These are phyloP conservation scores for Triticum monococcum DNA, from an alignment of 176 grass and related monocot species.

Conservation along the genomic window DNA sequence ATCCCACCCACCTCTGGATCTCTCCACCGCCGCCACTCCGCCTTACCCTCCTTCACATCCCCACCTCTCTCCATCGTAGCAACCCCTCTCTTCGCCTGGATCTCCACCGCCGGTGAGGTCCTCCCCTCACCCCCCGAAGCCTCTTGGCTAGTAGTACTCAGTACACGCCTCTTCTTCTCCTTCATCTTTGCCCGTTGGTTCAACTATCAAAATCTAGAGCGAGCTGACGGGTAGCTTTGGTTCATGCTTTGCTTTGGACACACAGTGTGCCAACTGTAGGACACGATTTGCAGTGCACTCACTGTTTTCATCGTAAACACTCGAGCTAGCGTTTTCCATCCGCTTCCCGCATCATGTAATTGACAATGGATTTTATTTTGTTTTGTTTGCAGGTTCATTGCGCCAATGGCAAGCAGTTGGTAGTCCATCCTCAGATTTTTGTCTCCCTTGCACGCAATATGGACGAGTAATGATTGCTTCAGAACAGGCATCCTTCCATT, in stretches of 20 bases:
- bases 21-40: not conserved
- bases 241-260: not conserved
- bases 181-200: not conserved
- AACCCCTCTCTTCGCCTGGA: not conserved
- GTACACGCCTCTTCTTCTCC: not conserved
- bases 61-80: not conserved
- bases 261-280: not conserved
- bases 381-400: not conserved
- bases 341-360: not conserved
- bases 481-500: conserved; percentile 4
- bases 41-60: not conserved
- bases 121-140: not conserved
- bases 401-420: not conserved
- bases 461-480: conserved; percentile 44
- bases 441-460: conserved; percentile 20
- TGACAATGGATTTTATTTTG: not conserved
- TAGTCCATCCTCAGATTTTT: not conserved
- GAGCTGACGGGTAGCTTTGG: not conserved
- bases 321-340: not conserved
- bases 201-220: not conserved
- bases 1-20: not conserved
- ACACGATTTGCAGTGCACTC: not conserved
- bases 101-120: not conserved
- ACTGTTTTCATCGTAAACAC: not conserved
- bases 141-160: not conserved